Conservation (phyloP, 129 eudicot species). For the Sambucus nigra region DNA sequence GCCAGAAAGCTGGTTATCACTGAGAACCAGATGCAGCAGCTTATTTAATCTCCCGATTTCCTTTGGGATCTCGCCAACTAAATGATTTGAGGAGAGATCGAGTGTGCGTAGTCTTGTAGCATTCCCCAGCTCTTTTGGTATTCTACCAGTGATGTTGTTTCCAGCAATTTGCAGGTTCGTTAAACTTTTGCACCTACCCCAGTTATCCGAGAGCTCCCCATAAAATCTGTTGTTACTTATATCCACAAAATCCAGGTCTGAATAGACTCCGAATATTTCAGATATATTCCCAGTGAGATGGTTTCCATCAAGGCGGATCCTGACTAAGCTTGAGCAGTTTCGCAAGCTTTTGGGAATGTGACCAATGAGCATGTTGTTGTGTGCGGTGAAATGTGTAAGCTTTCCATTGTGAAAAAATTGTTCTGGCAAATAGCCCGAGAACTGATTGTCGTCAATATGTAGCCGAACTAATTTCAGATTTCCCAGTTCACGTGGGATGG, state of each 20-base stretch:
- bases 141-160: conserved; percentile 25
- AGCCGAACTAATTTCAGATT: no score
- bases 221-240: no score
- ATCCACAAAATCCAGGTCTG: conserved; percentile 14
- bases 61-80: no score
- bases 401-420: conserved; percentile 21
- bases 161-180: conserved; percentile 23
- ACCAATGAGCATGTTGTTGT: conserved; percentile 23
- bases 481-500: no score
- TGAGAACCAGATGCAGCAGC: conserved; percentile 18
- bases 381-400: conserved; percentile 11
- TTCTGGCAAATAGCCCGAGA: conserved; percentile 33
- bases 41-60: no score
- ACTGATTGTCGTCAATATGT: no score
- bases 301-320: no score
- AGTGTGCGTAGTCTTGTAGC: conserved; percentile 6
- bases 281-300: no score
- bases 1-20: conserved; percentile 29
- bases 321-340: conserved; percentile 37
- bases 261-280: conserved; percentile 28
- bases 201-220: no score
- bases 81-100: no score
- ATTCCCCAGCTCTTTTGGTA: conserved; percentile 31
- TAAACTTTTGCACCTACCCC: no score
- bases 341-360: conserved; percentile 20